A percentile compares a stretch with the other conserved stretches of the same genome.
Evolutionary conservation across 2,329 filamentous ascomycete genomes (phyloP).

Genomic region (Fusarium domesticum): DNA sequence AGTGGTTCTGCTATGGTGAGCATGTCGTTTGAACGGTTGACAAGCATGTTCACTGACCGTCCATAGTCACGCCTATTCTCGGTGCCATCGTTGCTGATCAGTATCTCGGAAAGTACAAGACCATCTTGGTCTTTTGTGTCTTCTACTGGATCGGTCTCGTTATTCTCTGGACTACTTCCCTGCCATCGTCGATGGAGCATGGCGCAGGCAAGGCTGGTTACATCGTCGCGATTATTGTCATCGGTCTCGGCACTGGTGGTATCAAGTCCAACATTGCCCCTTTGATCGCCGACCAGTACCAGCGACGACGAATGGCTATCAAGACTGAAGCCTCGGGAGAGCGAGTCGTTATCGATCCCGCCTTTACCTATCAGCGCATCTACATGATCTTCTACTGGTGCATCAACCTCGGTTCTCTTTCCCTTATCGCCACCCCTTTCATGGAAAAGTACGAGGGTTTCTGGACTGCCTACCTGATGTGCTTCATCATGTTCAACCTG

Average conservation of each 20-base stretch:
- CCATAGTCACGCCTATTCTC: conserved; percentile 39
- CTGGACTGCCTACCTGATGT: conserved; percentile 61
- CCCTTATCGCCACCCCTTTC: conserved; percentile 62
- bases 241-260: conserved; percentile 64
- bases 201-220: conserved; percentile 48
- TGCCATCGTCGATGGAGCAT: conserved; percentile 36
- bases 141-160: conserved; percentile 58
- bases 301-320: conserved; percentile 50
- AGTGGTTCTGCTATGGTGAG: conserved; percentile 46
- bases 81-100: conserved; percentile 57
- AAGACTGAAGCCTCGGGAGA: conserved; percentile 49
- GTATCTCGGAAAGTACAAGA: conserved; percentile 60
- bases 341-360: conserved; percentile 64
- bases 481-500: conserved; percentile 60
- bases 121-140: conserved; percentile 55
- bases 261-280: conserved; percentile 65
- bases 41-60: not conserved
- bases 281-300: conserved; percentile 64
- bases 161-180: conserved; percentile 51
- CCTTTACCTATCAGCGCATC: conserved; percentile 63
- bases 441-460: conserved; percentile 67
- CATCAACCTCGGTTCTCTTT: conserved; percentile 72
- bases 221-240: conserved; percentile 56
- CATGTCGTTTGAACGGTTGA: not conserved
- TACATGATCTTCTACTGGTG: conserved; percentile 74